Evolutionary conservation across 2,329 filamentous ascomycete genomes (phyloP), one percentile per base, ranked within the genome.

Genomic region (Alternaria burnsii): DNA sequence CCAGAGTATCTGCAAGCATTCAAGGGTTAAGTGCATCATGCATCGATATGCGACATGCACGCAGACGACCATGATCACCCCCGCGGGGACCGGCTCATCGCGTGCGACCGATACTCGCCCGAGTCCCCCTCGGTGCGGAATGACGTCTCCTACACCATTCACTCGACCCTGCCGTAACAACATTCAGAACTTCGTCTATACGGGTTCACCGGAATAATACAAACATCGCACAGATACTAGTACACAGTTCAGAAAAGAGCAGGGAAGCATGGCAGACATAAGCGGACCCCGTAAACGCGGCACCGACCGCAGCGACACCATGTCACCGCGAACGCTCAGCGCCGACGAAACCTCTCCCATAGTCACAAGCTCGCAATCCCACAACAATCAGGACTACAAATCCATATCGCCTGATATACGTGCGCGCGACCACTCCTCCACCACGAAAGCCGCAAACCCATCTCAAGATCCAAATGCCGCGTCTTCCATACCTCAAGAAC

Each of bases 281-380:
- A 34, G 34, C 28, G 56, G 56, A 14, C 63, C 68, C 28, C 62
- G 66, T 44, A 69, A 65, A 54, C 65, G 63, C 36, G 59, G 38
- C 57, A 42, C 43, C 8, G 60, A 62, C n/a, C 20, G 53, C 28
- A 30, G 28, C 52, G 34, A 48, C 42, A 40, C 44, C 54, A 11
- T 52, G 32, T 24, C 48, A 28, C 52, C 36, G 28, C 34, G 34
- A 40, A 52, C 26, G 20, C 58, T 41, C 59, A 43, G 24, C 55
- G 26, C 6, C 54, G 47, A 80, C 56, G 81, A 82, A 62, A 62
- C 64, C 9, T 68, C 65, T 10, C 70, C 74, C 14, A 76, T 77
- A 32, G 64, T 70, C 53, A 20, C 41, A 6, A n/a, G 66, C 24
- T 52, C 48, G 32, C 50, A 55, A 24, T 16, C 12, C 16, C 30